phyloP scores from a whole-genome alignment of 2,329 filamentous ascomycete species.

The Aureobasidium sp. region DNA sequence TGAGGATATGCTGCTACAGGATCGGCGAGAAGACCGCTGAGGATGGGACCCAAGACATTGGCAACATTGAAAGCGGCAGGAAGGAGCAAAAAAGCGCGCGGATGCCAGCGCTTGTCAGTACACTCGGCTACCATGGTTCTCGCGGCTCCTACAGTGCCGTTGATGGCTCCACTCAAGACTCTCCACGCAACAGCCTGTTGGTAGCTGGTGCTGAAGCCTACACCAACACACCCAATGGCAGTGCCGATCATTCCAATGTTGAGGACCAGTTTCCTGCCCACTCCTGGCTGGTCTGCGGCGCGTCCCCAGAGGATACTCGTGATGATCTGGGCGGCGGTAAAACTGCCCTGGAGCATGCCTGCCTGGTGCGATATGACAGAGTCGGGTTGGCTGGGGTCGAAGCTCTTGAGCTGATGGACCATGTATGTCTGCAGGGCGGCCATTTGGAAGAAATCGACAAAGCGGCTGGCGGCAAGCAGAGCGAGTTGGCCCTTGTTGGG shows the following conservation, averaged over 20 bases:
- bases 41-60: conserved; percentile 39
- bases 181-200: conserved; percentile 37
- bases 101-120: conserved; percentile 35
- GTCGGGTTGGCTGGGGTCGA: conserved; percentile 39
- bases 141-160: conserved; percentile 36
- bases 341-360: conserved; percentile 35
- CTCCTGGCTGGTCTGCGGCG: conserved; percentile 37
- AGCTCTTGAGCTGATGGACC: conserved; percentile 38
- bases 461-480: conserved; percentile 34
- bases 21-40: conserved; percentile 58
- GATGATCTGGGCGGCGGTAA: conserved; percentile 38
- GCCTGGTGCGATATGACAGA: conserved; percentile 39
- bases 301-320: conserved; percentile 37
- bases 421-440: conserved; percentile 39
- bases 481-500: conserved; percentile 36
- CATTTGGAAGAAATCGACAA: conserved; percentile 41
- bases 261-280: conserved; percentile 37
- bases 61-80: conserved; percentile 37
- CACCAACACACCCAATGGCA: conserved; percentile 32
- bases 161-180: conserved; percentile 35
- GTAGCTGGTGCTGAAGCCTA: conserved; percentile 34
- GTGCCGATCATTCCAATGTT: conserved; percentile 35
- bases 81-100: conserved; percentile 34
- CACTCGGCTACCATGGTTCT: conserved; percentile 37
- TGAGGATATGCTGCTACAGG: conserved; percentile 50